Conservation (phyloP, 2,329 filamentous ascomycete species). For the Chlorencoelia australis region DNA sequence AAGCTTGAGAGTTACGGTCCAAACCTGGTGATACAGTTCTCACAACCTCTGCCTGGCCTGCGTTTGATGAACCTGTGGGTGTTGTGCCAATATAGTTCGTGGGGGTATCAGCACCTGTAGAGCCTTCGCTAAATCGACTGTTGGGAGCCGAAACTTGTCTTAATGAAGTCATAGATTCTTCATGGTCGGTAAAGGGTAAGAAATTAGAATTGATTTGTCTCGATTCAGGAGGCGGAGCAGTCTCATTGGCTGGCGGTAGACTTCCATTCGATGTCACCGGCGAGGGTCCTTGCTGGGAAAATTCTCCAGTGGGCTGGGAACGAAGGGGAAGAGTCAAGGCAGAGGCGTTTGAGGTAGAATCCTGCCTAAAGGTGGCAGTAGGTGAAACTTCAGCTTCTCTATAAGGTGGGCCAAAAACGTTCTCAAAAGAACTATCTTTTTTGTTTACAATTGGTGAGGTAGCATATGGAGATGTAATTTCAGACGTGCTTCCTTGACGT, state of each 20-base stretch:
- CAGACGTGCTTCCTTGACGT: conserved; percentile 46
- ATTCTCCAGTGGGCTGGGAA: conserved; percentile 19
- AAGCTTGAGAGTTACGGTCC: conserved; percentile 25
- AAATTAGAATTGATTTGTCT: conserved; percentile 70
- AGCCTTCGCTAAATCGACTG: conserved; percentile 48
- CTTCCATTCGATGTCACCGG: conserved; percentile 53
- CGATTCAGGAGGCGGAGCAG: conserved; percentile 55
- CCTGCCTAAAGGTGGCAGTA: conserved; percentile 53
- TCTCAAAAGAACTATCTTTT: conserved; percentile 68
- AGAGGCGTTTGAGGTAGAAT: too few species aligned
- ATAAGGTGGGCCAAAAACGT: conserved; percentile 63
- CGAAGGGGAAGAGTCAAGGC: conserved; percentile 12
- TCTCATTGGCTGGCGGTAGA: conserved; percentile 46
- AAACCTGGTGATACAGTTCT: conserved; percentile 21
- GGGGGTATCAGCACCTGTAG: conserved; percentile 29
- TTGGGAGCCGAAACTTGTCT: conserved; percentile 67
- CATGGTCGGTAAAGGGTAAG: conserved; percentile 56
- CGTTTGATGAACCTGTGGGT: conserved; percentile 23
- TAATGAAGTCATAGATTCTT: conserved; percentile 65
- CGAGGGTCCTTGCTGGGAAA: conserved; percentile 37
- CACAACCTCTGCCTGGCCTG: conserved; percentile 16
- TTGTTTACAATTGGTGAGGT: conserved; percentile 30
- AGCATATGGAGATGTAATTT: conserved; percentile 36
- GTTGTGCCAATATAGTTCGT: conserved; percentile 27
- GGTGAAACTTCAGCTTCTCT: conserved; percentile 33